Conservation (phyloP, 495 filamentous ascomycete genomes). For the Physcia stellaris region DNA sequence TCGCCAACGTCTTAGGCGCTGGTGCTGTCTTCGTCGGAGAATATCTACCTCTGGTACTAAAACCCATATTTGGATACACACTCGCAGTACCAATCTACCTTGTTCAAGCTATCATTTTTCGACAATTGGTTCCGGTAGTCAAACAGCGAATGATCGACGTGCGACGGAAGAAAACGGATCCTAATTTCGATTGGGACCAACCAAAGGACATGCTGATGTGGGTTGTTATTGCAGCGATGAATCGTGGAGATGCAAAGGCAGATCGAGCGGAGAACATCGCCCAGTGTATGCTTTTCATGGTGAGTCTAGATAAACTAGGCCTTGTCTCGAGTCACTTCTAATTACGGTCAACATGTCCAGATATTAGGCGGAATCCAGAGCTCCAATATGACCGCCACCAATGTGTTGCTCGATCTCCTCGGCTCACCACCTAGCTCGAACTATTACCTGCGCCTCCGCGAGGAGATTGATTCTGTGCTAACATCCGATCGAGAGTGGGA, state of each 20-base stretch:
- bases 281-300: slow-evolving; percentile 1
- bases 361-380: background rate
- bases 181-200: too few species aligned
- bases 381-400: too few species aligned
- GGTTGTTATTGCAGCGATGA: background rate
- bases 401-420: slow-evolving; percentile 4
- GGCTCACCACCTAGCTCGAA: background rate
- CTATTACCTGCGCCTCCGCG: slow-evolving; percentile 1
- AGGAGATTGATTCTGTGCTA: slow-evolving; percentile 2
- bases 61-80: slow-evolving; percentile 2
- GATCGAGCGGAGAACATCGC: background rate
- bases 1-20: slow-evolving; percentile 4
- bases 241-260: background rate
- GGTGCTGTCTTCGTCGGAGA: slow-evolving; percentile 4
- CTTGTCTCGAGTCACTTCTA: background rate
- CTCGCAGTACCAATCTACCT: slow-evolving; percentile 1
- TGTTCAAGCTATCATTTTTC: background rate
- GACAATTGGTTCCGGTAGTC: slow-evolving; percentile 1
- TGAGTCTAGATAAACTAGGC: background rate
- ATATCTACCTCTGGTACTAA: slow-evolving; percentile 2
- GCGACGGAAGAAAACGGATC: too few species aligned
- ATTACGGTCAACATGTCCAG: background rate
- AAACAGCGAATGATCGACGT: background rate
- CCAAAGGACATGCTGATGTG: slow-evolving; percentile 1
- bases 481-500: background rate